These are phyloP conservation scores for Botrytis fragariae DNA, from an alignment of 2,329 filamentous ascomycete genomes.

Conservation along the genomic window DNA sequence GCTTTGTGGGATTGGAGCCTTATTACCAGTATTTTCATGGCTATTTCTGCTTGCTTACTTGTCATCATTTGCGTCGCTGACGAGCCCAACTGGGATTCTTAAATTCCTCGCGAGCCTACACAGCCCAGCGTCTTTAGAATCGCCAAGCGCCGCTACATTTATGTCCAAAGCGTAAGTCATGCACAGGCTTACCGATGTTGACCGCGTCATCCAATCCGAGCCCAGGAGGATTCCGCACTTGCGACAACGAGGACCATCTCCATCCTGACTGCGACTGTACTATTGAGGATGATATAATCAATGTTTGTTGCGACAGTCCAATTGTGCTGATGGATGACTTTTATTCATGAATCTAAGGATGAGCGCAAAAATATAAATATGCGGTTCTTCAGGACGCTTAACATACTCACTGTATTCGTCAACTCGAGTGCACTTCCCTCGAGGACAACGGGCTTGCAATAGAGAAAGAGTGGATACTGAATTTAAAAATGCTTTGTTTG, in stretches of 20 bases:
- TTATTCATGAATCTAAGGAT: conserved; percentile 13
- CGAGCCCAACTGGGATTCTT: not conserved
- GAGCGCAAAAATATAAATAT: not conserved
- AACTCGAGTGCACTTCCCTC: not conserved
- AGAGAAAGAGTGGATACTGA: conserved; percentile 40
- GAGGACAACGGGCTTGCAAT: not conserved
- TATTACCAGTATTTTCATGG: not conserved
- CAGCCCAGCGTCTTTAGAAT: not conserved
- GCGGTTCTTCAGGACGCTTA: not conserved
- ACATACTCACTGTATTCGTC: not conserved
- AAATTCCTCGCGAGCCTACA: not conserved
- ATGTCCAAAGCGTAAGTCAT: conserved; percentile 34
- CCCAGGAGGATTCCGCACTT: not conserved
- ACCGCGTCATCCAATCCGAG: conserved; percentile 32
- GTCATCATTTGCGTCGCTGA: not conserved
- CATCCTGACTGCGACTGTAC: not conserved
- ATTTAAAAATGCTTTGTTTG: conserved; percentile 44
- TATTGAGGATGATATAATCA: not conserved
- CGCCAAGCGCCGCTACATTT: not conserved
- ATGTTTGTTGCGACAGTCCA: not conserved
- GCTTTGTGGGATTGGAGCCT: not conserved
- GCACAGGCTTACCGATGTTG: conserved; percentile 37
- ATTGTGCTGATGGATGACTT: not conserved
- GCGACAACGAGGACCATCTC: not conserved
- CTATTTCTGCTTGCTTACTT: not conserved